These are phyloP conservation scores for Warburgia ugandensis DNA, from an alignment of 164 flowering plant genomes.

Conservation along the genomic window DNA sequence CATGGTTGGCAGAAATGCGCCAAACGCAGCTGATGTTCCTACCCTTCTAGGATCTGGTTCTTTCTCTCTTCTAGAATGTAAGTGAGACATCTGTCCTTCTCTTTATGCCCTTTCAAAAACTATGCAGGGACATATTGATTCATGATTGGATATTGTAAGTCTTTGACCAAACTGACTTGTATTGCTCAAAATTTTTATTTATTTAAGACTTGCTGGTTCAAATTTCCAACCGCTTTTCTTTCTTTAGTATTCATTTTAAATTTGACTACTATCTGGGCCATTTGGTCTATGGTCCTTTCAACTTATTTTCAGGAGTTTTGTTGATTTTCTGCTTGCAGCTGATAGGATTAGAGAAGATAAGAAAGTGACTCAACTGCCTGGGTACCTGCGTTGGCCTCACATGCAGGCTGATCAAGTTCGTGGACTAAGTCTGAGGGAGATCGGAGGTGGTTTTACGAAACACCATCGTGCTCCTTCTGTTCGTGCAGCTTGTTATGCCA, in stretches of 20 bases:
- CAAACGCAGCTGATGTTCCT: constrained; percentile 87
- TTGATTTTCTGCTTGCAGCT: constrained; percentile 32
- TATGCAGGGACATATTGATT: background rate
- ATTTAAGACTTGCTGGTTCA: background rate
- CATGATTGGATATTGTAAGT: background rate
- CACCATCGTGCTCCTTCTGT: constrained; percentile 93
- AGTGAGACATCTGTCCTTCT: constrained; percentile 17
- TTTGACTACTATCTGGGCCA: background rate
- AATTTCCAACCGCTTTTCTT: constrained; percentile 1
- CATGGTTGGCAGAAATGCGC: constrained; percentile 35
- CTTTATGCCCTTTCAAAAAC: background rate
- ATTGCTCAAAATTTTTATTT: background rate
- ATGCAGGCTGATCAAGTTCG: constrained; percentile 81
- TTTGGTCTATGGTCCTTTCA: background rate
- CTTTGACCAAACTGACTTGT: background rate
- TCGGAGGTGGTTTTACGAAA: constrained; percentile 92
- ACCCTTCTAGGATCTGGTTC: constrained; percentile 76
- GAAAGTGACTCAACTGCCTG: constrained; percentile 34
- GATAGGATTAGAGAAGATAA: constrained; percentile 30
- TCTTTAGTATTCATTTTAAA: background rate
- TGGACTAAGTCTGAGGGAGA: constrained; percentile 81
- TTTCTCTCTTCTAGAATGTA: constrained; percentile 72
- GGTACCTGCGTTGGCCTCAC: constrained; percentile 94
- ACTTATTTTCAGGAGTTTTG: background rate
- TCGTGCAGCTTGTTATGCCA: constrained; percentile 90